These are phyloP conservation scores for Pythium scleroteichum DNA, from an alignment of 352 stramenopile genomes.

Conservation along the genomic window DNA sequence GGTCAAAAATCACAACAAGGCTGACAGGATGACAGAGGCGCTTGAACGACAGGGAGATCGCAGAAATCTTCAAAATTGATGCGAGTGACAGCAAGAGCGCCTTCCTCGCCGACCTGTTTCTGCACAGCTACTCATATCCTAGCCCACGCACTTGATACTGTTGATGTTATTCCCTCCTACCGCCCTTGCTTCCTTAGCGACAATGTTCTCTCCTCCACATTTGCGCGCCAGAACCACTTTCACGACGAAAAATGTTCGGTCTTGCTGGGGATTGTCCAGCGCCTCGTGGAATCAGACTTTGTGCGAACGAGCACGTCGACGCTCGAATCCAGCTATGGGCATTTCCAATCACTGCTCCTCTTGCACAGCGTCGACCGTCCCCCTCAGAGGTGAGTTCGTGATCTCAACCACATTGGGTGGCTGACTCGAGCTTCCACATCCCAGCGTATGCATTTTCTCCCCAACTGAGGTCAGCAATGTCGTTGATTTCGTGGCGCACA, in stretches of 20 bases:
- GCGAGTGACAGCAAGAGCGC: constrained; percentile 35
- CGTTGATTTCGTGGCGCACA: constrained; percentile 75
- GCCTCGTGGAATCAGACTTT: constrained; percentile 67
- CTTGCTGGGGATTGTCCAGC: constrained; percentile 66
- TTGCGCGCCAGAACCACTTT: constrained; percentile 68
- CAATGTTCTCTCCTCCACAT: constrained; percentile 31
- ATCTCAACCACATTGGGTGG: no score
- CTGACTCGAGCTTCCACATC: neutral
- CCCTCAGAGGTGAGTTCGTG: constrained; percentile 57
- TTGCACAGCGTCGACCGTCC: constrained; percentile 68
- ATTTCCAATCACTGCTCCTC: constrained; percentile 64
- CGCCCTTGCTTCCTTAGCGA: constrained; percentile 1
- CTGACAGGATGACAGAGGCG: neutral
- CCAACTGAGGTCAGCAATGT: constrained; percentile 48
- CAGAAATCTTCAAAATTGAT: constrained; percentile 55
- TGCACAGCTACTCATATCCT: constrained; percentile 78
- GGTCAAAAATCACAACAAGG: no score
- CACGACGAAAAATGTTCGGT: constrained; percentile 56
- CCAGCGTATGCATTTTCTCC: constrained; percentile 62
- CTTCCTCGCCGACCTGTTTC: constrained; percentile 54
- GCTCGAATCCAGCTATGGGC: constrained; percentile 50
- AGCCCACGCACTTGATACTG: neutral
- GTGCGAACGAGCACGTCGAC: constrained; percentile 40
- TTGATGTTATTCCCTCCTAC: no score
- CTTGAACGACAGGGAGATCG: constrained; percentile 34